phyloP scores from a whole-genome alignment of 1,284 basidiomycete species.

The Fomitopsis pinicola region DNA sequence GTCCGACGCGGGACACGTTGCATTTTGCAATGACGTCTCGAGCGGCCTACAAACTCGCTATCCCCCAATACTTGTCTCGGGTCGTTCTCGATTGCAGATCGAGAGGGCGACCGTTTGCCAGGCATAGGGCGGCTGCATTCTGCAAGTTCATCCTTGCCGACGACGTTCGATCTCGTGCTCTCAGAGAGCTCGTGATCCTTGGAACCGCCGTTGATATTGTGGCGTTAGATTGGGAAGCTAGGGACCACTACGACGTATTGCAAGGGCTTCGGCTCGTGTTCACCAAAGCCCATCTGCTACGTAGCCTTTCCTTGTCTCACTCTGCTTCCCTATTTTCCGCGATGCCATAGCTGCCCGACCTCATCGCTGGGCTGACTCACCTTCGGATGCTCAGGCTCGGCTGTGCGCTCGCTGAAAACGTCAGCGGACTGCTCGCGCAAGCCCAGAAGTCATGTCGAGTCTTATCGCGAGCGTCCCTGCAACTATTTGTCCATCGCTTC shows the following conservation, averaged over 20 bases:
- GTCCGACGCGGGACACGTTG: not conserved
- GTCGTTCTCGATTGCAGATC: not conserved
- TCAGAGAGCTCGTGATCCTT: not conserved
- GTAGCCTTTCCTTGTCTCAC: not conserved
- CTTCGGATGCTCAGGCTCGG: not conserved
- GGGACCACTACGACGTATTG: not conserved
- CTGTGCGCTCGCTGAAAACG: not conserved
- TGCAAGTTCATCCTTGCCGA: not conserved
- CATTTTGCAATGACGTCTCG: not conserved
- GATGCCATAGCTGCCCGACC: not conserved
- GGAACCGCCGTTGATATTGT: not conserved
- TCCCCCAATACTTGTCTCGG: not conserved
- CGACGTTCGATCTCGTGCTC: not conserved
- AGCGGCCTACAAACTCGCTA: not conserved
- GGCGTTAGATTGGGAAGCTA: not conserved
- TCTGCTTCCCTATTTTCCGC: not conserved
- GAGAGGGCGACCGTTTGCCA: not conserved
- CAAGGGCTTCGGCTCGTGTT: not conserved
- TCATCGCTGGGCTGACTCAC: not conserved
- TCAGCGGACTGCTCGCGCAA: not conserved
- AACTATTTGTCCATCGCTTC: not conserved
- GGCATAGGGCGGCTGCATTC: not conserved
- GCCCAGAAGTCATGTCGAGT: not conserved
- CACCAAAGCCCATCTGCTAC: not conserved
- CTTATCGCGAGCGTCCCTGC: not conserved